Percentiles rank a stretch among this genome's conserved stretches.
phyloP scores from a whole-genome alignment of 2,329 filamentous ascomycete genomes.

The Trichophyton equinum region DNA sequence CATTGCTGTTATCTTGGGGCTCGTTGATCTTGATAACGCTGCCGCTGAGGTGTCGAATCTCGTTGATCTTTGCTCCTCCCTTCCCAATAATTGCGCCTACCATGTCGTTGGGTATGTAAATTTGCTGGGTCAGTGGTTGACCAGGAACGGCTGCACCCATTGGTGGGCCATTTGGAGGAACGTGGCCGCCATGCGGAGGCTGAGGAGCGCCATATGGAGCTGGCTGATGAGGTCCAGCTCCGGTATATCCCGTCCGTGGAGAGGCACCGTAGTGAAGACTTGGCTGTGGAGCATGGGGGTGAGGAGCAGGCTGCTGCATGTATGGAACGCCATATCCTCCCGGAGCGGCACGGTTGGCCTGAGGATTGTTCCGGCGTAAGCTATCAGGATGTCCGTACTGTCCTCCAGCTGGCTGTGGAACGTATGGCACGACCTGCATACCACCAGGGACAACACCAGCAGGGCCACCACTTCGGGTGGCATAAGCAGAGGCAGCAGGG shows the following conservation, averaged over 20 bases:
- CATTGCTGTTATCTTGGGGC: conserved; percentile 96
- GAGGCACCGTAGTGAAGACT: conserved; percentile 70
- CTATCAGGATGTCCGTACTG: conserved; percentile 86
- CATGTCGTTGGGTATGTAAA: conserved; percentile 99
- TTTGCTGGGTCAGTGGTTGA: conserved; percentile 88
- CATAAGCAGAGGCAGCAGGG: conserved; percentile 92
- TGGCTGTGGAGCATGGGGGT: conserved; percentile 44
- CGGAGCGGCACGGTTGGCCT: conserved; percentile 62
- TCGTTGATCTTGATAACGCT: conserved; percentile 99
- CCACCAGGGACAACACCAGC: conserved; percentile 89
- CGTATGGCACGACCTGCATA: conserved; percentile 98
- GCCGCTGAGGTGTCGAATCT: conserved; percentile 90
- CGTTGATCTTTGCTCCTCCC: conserved; percentile 97
- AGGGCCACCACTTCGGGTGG: conserved; percentile 83
- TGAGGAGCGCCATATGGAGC: conserved; percentile 54
- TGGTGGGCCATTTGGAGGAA: conserved; percentile 55
- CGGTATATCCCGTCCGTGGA: conserved; percentile 64
- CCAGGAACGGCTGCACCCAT: conserved; percentile 64
- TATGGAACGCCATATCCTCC: conserved; percentile 59
- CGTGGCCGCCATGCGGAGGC: conserved; percentile 45
- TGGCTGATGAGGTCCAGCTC: conserved; percentile 66
- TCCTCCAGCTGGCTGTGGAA: conserved; percentile 81
- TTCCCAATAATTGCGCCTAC: conserved; percentile 98
- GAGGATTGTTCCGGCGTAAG: conserved; percentile 61
- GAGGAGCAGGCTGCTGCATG: conserved; percentile 53